Evolutionary conservation across 2,329 filamentous ascomycete species (phyloP).

Genomic region (Clarireedia hainanense): DNA sequence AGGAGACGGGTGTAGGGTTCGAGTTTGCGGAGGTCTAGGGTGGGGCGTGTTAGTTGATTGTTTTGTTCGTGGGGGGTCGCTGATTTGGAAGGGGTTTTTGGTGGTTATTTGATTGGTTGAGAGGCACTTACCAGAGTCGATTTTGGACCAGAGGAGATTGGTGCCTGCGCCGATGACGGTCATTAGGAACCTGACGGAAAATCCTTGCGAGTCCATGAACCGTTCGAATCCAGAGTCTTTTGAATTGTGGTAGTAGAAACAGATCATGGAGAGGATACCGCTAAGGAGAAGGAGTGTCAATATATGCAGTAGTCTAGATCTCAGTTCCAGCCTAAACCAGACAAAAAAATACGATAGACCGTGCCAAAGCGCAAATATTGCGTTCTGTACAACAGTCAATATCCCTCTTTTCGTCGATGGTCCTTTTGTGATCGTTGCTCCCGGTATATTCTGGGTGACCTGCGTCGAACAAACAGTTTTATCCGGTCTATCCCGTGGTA

Average conservation of each 20-base stretch:
- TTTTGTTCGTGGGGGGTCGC: slow-evolving; percentile 11
- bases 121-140: slow-evolving; percentile 32
- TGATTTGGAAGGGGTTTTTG: slow-evolving; percentile 7
- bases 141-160: slow-evolving; percentile 35
- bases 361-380: no score
- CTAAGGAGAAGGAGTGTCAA: background rate
- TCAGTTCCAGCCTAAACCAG: background rate
- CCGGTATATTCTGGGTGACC: no score
- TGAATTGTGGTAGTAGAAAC: background rate
- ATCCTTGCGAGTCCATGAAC: slow-evolving; percentile 34
- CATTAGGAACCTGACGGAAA: slow-evolving; percentile 36
- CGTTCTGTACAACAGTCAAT: no score
- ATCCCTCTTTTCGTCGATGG: no score
- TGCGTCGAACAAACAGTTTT: no score
- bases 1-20: slow-evolving; percentile 35
- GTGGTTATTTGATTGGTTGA: background rate
- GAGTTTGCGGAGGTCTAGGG: background rate
- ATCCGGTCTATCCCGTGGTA: no score
- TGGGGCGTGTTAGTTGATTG: background rate
- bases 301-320: background rate
- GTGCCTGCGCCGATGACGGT: slow-evolving; percentile 33
- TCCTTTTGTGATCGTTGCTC: no score
- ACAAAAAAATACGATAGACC: background rate
- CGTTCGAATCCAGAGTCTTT: slow-evolving; percentile 32
- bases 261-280: background rate